Percentiles rank a stretch among this genome's conserved stretches.
Conservation (phyloP, 495 filamentous ascomycete genomes). For the Tuber brumale region DNA sequence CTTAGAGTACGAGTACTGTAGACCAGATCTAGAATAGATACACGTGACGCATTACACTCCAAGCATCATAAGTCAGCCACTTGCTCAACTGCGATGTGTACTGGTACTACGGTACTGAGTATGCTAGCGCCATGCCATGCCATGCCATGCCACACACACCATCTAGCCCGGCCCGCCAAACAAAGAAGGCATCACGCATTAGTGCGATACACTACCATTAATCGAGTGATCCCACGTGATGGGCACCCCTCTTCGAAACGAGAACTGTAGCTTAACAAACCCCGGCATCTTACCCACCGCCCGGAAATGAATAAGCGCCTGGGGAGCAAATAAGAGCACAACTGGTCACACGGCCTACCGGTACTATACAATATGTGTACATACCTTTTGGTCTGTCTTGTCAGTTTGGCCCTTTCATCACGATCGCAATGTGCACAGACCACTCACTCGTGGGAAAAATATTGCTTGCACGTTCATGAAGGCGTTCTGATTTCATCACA, state of each 20-base stretch:
- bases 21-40: background rate
- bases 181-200: background rate
- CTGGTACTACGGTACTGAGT: background rate
- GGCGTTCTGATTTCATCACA: background rate
- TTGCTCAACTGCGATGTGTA: background rate
- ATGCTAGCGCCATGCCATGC: background rate
- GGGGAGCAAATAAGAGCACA: background rate
- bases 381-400: background rate
- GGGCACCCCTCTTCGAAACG: background rate
- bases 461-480: background rate
- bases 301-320: background rate
- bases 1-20: background rate
- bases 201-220: background rate
- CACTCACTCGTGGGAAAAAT: background rate
- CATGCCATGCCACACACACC: background rate
- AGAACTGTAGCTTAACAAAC: background rate
- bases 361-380: background rate
- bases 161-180: background rate
- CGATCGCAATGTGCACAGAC: background rate
- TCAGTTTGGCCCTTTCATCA: background rate
- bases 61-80: background rate
- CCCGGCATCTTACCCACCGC: background rate
- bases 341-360: background rate
- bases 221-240: background rate
- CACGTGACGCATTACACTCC: background rate